Evolutionary conservation across 2,329 filamentous ascomycete genomes (phyloP).

Genomic region (Fusarium nelsonii): DNA sequence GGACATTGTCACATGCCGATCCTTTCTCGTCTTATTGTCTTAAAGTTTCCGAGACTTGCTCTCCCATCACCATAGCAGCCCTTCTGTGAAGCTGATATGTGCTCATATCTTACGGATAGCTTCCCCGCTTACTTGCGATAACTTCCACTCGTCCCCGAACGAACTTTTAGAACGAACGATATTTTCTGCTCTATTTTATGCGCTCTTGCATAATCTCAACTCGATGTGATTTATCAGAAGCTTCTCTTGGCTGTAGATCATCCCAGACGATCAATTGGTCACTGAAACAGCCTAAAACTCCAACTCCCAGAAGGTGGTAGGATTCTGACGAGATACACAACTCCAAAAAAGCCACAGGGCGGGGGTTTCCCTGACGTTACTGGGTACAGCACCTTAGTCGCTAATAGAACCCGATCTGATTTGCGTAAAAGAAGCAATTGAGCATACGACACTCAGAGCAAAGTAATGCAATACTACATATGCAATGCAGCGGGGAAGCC

Average conservation of each 20-base stretch:
- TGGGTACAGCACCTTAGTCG: slow-evolving; percentile 4
- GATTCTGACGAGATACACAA: slow-evolving; percentile 8
- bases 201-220: not conserved
- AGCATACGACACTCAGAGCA: slow-evolving; percentile 11
- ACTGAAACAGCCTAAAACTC: not conserved
- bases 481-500: slow-evolving; percentile 33
- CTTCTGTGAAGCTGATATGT: not conserved
- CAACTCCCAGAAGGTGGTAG: not conserved
- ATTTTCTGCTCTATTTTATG: not conserved
- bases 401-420: slow-evolving; percentile 20
- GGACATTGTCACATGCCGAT: slow-evolving; percentile 29
- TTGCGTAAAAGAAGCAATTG: slow-evolving; percentile 39
- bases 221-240: not conserved
- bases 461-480: not conserved
- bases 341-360: slow-evolving; percentile 27
- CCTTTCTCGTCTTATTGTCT: not conserved
- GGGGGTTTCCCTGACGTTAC: slow-evolving; percentile 6
- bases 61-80: not conserved
- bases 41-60: not conserved
- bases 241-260: not conserved
- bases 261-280: not conserved
- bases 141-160: slow-evolving; percentile 32
- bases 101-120: not conserved
- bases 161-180: slow-evolving; percentile 6
- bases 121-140: slow-evolving; percentile 9